Conservation (phyloP, 768 basidiomycete genomes). For the Lentinula raphanica region DNA sequence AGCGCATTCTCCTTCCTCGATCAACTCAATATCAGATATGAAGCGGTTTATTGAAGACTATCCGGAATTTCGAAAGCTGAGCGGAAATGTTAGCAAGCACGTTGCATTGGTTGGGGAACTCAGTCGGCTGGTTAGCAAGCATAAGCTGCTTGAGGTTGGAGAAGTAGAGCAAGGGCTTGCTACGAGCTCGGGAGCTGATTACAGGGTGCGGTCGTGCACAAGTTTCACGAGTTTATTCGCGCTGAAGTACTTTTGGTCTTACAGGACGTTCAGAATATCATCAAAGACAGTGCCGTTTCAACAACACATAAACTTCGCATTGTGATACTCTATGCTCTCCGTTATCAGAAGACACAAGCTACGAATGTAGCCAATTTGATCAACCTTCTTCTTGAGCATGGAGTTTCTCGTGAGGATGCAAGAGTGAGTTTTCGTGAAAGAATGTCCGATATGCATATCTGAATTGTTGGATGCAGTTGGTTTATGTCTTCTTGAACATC, state of each 20-base stretch:
- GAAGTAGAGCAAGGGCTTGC: slow-evolving; percentile 97
- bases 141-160: slow-evolving; percentile 83
- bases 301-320: slow-evolving; percentile 82
- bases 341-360: slow-evolving; percentile 88
- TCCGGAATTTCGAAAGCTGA: slow-evolving; percentile 93
- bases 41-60: slow-evolving; percentile 97
- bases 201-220: slow-evolving; percentile 49
- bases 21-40: slow-evolving; percentile 96
- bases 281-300: slow-evolving; percentile 63
- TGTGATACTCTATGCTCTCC: slow-evolving; percentile 87
- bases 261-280: slow-evolving; percentile 77
- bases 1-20: slow-evolving; percentile 68
- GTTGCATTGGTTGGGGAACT: slow-evolving; percentile 96
- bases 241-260: background rate
- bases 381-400: slow-evolving; percentile 69
- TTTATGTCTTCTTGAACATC: slow-evolving; percentile 88
- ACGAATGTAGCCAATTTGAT: slow-evolving; percentile 78
- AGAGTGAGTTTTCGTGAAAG: slow-evolving; percentile 38
- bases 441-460: slow-evolving; percentile 3
- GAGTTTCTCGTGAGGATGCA: slow-evolving; percentile 72
- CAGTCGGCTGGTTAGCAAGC: slow-evolving; percentile 80
- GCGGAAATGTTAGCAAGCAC: slow-evolving; percentile 98
- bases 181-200: slow-evolving; percentile 85
- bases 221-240: background rate
- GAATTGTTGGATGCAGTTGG: slow-evolving; percentile 50